These are phyloP conservation scores for Globisporangium echinulatum DNA, from an alignment of 352 stramenopile genomes.

Conservation along the genomic window DNA sequence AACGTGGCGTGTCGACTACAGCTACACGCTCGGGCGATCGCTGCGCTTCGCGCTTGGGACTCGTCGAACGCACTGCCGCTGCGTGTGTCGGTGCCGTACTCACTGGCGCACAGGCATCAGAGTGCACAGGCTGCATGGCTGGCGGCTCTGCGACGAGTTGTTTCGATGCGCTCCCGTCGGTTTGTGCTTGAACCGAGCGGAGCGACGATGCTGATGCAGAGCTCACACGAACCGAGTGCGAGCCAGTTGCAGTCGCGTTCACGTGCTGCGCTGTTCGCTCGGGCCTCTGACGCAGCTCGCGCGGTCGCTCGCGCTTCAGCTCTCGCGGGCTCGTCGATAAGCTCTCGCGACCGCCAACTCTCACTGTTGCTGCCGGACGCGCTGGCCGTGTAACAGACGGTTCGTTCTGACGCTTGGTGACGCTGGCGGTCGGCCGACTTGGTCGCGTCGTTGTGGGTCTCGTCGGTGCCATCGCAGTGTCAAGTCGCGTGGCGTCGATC, in stretches of 20 bases:
- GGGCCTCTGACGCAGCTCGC: slow-evolving; percentile 7
- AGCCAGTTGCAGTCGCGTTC: background rate
- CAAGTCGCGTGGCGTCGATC: background rate
- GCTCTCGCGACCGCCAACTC: background rate
- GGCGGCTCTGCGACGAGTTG: no score
- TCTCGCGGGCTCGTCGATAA: background rate
- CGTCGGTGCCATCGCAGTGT: background rate
- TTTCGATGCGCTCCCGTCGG: no score
- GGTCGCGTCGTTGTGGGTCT: background rate
- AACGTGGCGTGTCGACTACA: slow-evolving; percentile 5
- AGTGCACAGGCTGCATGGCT: no score
- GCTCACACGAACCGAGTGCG: no score
- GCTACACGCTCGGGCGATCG: slow-evolving; percentile 3
- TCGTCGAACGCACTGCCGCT: background rate
- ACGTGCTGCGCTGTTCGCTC: background rate
- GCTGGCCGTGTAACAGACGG: background rate
- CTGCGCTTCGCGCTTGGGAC: background rate
- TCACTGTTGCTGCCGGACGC: background rate
- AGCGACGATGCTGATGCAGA: no score
- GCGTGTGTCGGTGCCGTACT: background rate
- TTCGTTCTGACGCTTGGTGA: background rate
- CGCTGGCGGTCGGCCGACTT: background rate
- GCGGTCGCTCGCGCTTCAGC: slow-evolving; percentile 8
- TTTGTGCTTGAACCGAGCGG: no score
- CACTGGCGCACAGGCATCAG: background rate